These are phyloP conservation scores for Monilinia aucupariae DNA, from an alignment of 2,329 filamentous ascomycete species.

Conservation along the genomic window DNA sequence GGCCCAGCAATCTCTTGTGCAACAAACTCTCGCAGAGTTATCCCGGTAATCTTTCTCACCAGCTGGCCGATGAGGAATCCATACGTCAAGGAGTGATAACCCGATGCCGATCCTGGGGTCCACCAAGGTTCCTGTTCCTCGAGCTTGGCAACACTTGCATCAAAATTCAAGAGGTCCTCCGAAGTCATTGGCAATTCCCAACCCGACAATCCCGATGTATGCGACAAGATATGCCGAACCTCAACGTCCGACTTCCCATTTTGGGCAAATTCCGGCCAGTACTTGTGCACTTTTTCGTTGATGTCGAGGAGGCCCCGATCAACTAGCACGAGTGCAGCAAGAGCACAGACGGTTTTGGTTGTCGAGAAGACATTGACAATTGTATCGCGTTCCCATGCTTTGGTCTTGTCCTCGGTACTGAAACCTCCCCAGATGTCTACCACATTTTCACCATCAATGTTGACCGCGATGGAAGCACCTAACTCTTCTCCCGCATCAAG, in stretches of 20 bases:
- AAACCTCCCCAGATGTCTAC: constrained; percentile 44
- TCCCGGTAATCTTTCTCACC: constrained; percentile 39
- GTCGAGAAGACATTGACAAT: constrained; percentile 38
- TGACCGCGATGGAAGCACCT: constrained; percentile 42
- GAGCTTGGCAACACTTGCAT: constrained; percentile 23
- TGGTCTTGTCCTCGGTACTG: constrained; percentile 31
- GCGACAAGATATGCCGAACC: neutral
- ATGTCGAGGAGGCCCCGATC: constrained; percentile 4
- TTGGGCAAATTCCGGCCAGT: neutral
- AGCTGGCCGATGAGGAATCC: constrained; percentile 43
- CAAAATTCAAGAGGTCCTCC: neutral
- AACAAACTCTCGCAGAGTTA: constrained; percentile 41
- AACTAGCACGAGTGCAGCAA: neutral
- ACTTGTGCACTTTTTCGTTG: neutral
- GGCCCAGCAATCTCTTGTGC: constrained; percentile 14
- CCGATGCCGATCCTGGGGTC: constrained; percentile 40
- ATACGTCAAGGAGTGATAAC: constrained; percentile 40
- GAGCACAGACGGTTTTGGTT: constrained; percentile 38
- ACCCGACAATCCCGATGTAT: neutral
- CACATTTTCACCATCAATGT: constrained; percentile 39
- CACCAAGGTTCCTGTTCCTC: constrained; percentile 42
- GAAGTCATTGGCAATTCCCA: neutral
- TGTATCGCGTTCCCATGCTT: constrained; percentile 40
- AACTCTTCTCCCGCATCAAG: constrained; percentile 40
- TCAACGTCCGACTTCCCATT: neutral